Conservation (phyloP, 805 yeast species). For the Yarrowia osloensis region DNA sequence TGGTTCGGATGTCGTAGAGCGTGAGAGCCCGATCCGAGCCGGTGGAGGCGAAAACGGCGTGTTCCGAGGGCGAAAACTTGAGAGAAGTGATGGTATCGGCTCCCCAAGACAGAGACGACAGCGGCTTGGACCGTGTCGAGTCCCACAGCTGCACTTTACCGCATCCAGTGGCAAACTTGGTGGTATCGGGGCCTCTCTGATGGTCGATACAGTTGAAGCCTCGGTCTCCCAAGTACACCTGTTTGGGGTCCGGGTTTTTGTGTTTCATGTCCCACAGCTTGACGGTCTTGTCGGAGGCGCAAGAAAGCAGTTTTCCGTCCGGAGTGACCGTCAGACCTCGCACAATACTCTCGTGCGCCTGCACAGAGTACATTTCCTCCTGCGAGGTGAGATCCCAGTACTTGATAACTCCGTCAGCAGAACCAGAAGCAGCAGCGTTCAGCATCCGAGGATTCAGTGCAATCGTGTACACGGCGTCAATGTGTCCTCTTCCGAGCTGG, state of each 20-base stretch:
- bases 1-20: constrained; percentile 85
- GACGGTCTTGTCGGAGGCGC: constrained; percentile 88
- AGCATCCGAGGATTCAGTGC: constrained; percentile 74
- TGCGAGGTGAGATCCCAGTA: constrained; percentile 88
- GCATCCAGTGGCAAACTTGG: constrained; percentile 86
- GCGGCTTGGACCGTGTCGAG: constrained; percentile 70
- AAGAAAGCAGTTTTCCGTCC: constrained; percentile 62
- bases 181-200: constrained; percentile 61
- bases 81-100: constrained; percentile 86
- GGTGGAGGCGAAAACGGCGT: constrained; percentile 82
- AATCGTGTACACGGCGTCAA: constrained; percentile 88
- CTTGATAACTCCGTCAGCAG: constrained; percentile 93
- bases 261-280: constrained; percentile 80
- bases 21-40: constrained; percentile 90
- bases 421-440: constrained; percentile 82
- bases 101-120: constrained; percentile 88
- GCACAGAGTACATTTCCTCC: constrained; percentile 71
- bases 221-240: constrained; percentile 80
- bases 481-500: constrained; percentile 90
- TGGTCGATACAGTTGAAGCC: constrained; percentile 86
- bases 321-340: constrained; percentile 82
- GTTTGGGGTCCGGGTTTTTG: constrained; percentile 58
- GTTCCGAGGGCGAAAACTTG: constrained; percentile 85
- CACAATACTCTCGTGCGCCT: constrained; percentile 89
- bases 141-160: constrained; percentile 93